These are phyloP conservation scores for Pichia sp. DNA, from an alignment of 1,139 yeast species.

Conservation along the genomic window DNA sequence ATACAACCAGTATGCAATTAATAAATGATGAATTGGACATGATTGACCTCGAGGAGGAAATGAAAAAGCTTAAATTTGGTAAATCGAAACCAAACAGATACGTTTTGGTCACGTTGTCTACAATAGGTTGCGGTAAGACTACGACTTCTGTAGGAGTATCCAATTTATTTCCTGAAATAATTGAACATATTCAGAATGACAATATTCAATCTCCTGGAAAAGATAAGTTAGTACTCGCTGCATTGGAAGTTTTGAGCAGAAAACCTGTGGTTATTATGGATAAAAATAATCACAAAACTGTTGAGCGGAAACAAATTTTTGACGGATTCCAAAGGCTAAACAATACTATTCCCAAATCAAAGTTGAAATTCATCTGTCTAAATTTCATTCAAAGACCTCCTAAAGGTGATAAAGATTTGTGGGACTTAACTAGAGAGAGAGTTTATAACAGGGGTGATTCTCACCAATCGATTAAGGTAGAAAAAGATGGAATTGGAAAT, in stretches of 20 bases:
- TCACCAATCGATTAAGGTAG: constrained; percentile 76
- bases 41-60: constrained; percentile 23
- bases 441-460: constrained; percentile 75
- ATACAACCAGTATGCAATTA: constrained; percentile 31
- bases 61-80: constrained; percentile 25
- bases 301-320: constrained; percentile 68
- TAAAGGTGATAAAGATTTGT: constrained; percentile 32
- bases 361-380: constrained; percentile 55
- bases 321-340: constrained; percentile 45
- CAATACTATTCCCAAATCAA: constrained; percentile 34
- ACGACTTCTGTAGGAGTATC: constrained; percentile 64
- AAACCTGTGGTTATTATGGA: constrained; percentile 64
- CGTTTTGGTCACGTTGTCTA: constrained; percentile 76
- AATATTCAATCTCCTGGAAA: constrained; percentile 52
- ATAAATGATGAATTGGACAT: constrained; percentile 22
- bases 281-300: constrained; percentile 70
- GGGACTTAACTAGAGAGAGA: constrained; percentile 55
- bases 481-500: constrained; percentile 41
- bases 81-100: constrained; percentile 32
- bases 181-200: constrained; percentile 79
- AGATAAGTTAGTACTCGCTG: constrained; percentile 48
- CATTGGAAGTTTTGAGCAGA: constrained; percentile 39
- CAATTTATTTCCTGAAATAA: constrained; percentile 55
- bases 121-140: constrained; percentile 95
- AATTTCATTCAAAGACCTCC: constrained; percentile 54